phyloP scores from a whole-genome alignment of 1,284 basidiomycete genomes.

The Sanghuangporus sanghuang region DNA sequence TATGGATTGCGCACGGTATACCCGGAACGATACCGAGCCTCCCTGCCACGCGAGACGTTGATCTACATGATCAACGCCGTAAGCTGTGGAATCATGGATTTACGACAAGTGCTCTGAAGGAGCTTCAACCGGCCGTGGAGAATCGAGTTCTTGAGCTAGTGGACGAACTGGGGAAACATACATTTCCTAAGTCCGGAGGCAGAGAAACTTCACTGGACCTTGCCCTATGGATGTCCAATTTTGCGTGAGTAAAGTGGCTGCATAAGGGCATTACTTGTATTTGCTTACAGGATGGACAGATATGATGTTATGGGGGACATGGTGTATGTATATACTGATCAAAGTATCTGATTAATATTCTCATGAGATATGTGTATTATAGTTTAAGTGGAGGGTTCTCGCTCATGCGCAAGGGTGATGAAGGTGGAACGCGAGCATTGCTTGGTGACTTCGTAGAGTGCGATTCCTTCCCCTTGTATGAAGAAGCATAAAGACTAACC shows the following conservation, averaged over 20 bases:
- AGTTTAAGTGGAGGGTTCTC: slow-evolving; percentile 25
- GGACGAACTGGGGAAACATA: slow-evolving; percentile 22
- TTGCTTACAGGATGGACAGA: slow-evolving; percentile 16
- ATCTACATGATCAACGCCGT: slow-evolving; percentile 33
- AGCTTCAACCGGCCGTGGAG: slow-evolving; percentile 32
- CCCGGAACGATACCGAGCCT: not conserved
- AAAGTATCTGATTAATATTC: not conserved
- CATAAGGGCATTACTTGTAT: not conserved
- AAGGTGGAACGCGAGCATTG: slow-evolving; percentile 10
- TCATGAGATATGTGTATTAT: not conserved
- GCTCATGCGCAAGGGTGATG: slow-evolving; percentile 21
- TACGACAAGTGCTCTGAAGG: slow-evolving; percentile 31
- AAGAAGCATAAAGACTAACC: not conserved
- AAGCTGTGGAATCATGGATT: slow-evolving; percentile 40
- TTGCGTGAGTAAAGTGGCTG: slow-evolving; percentile 13
- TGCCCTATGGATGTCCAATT: slow-evolving; percentile 32
- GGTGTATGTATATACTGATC: slow-evolving; percentile 21
- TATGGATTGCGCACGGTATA: not conserved
- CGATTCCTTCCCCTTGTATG: not conserved
- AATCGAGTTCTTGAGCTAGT: slow-evolving; percentile 31
- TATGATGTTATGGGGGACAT: slow-evolving; percentile 37
- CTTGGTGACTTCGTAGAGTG: slow-evolving; percentile 18
- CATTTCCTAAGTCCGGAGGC: slow-evolving; percentile 4
- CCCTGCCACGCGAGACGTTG: slow-evolving; percentile 24
- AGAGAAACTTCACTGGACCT: slow-evolving; percentile 24